phyloP scores from a whole-genome alignment of 1,284 basidiomycete genomes.

The Grifola frondosa region DNA sequence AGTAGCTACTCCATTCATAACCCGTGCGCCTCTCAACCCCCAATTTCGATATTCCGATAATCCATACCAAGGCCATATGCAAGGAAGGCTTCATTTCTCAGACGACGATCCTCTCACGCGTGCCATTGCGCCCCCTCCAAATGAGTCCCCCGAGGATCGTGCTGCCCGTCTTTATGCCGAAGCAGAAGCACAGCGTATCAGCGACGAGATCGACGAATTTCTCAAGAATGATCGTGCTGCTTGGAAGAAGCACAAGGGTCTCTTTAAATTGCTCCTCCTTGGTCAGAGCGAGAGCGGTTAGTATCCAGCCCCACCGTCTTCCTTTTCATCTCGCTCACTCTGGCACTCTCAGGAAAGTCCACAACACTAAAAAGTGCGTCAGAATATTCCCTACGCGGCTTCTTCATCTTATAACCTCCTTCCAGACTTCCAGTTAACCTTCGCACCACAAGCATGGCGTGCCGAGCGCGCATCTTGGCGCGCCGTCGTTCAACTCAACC shows the following conservation, averaged over 20 bases:
- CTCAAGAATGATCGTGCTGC: conserved; percentile 47
- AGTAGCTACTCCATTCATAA: no score
- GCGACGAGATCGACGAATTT: conserved; percentile 57
- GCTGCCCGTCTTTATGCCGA: conserved; percentile 43
- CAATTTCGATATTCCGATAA: no score
- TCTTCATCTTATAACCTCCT: background rate
- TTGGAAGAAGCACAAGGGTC: conserved; percentile 42
- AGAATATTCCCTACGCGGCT: background rate
- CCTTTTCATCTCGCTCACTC: background rate
- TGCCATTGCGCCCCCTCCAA: conserved; percentile 27
- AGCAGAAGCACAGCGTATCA: conserved; percentile 49
- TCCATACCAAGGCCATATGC: no score
- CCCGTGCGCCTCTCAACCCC: no score
- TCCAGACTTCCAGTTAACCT: conserved; percentile 50
- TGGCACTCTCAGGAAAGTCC: conserved; percentile 25
- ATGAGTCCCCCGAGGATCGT: conserved; percentile 27
- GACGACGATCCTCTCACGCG: conserved; percentile 29
- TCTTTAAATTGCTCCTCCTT: conserved; percentile 55
- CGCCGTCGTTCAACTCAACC: conserved; percentile 65
- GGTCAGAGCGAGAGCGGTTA: conserved; percentile 66
- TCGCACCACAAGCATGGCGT: conserved; percentile 51
- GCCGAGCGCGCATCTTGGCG: conserved; percentile 61
- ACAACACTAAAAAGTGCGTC: conserved; percentile 32
- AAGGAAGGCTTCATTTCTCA: conserved; percentile 11
- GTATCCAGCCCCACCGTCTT: conserved; percentile 18